phyloP scores from a whole-genome alignment of 805 yeast species.

The Kodamaea sagamina region DNA sequence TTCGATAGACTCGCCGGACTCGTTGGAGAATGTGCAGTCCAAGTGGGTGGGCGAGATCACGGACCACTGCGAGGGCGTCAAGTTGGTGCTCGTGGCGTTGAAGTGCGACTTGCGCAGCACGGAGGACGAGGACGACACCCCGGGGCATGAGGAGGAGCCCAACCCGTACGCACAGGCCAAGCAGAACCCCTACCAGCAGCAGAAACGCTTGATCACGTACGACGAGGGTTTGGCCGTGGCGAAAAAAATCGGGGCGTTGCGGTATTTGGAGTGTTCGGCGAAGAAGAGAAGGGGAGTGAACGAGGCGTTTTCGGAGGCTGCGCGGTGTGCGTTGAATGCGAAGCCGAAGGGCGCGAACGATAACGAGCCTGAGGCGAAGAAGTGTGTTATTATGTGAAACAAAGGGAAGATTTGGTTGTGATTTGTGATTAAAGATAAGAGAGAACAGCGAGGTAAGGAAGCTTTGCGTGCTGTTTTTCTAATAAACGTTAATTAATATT shows the following conservation, averaged over 20 bases:
- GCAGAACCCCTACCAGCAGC: constrained; percentile 37
- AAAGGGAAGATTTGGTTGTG: not conserved
- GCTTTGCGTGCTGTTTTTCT: constrained; percentile 1
- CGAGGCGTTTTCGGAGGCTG: constrained; percentile 98
- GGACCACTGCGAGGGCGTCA: constrained; percentile 96
- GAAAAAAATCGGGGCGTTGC: constrained; percentile 86
- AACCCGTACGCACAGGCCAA: constrained; percentile 32
- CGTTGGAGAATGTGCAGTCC: constrained; percentile 89
- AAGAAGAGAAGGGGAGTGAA: constrained; percentile 97
- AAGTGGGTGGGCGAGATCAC: constrained; percentile 98
- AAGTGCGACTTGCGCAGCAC: constrained; percentile 87
- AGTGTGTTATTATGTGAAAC: constrained; percentile 41
- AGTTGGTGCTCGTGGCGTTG: constrained; percentile 87
- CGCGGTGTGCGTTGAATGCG: constrained; percentile 91
- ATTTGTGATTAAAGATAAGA: too few relatives aligned
- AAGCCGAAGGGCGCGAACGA: constrained; percentile 73
- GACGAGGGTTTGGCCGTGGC: constrained; percentile 95
- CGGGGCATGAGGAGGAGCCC: constrained; percentile 30
- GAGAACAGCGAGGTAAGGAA: too few relatives aligned
- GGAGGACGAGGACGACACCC: constrained; percentile 43
- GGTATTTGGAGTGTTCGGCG: constrained; percentile 96
- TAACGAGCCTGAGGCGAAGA: constrained; percentile 43
- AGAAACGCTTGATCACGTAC: constrained; percentile 68
- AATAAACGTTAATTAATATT: constrained; percentile 1
- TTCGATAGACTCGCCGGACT: constrained; percentile 90